A percentile compares a stretch with the other conserved stretches of the same genome.
These are phyloP conservation scores for Fragaria ananassa DNA, from an alignment of 306 rosid genomes.

Conservation along the genomic window DNA sequence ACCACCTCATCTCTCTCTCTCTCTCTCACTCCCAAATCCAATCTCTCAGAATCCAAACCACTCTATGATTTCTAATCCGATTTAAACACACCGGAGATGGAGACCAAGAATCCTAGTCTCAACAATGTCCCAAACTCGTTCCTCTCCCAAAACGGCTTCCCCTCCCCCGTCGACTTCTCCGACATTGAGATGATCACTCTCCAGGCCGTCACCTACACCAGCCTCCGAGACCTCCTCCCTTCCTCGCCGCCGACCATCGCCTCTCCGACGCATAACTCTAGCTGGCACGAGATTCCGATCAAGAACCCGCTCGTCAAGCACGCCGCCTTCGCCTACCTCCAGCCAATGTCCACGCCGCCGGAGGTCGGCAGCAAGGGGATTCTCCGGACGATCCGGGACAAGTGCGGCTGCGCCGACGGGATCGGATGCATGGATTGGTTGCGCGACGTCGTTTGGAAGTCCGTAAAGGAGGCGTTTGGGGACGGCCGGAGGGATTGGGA, in stretches of 20 bases:
- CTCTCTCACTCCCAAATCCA: too few relatives aligned
- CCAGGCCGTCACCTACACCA: conserved; percentile 38
- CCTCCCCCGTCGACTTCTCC: conserved; percentile 8
- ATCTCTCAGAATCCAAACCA: too few relatives aligned
- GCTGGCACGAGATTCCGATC: conserved; percentile 55
- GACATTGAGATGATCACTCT: conserved; percentile 36
- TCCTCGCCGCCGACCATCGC: conserved; percentile 11
- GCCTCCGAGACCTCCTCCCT: conserved; percentile 53
- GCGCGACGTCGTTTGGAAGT: conserved; percentile 20
- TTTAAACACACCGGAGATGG: conserved; percentile 12
- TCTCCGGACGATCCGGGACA: conserved; percentile 16
- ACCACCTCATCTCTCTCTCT: too few relatives aligned
- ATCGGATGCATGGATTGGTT: conserved; percentile 42
- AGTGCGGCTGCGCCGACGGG: conserved; percentile 19
- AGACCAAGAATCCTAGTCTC: background rate
- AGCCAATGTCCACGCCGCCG: conserved; percentile 43
- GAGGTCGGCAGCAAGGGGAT: conserved; percentile 17
- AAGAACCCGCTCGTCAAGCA: conserved; percentile 63
- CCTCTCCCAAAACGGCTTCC: conserved; percentile 25
- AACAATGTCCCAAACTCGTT: conserved; percentile 4
- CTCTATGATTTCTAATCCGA: background rate
- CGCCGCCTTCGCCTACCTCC: conserved; percentile 72
- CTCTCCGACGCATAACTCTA: conserved; percentile 27
- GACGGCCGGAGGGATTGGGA: background rate
- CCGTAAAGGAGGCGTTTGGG: conserved; percentile 7